These are phyloP conservation scores for Mortierella sp. DNA, from an alignment of 371 early-diverging fungal species.

Conservation along the genomic window DNA sequence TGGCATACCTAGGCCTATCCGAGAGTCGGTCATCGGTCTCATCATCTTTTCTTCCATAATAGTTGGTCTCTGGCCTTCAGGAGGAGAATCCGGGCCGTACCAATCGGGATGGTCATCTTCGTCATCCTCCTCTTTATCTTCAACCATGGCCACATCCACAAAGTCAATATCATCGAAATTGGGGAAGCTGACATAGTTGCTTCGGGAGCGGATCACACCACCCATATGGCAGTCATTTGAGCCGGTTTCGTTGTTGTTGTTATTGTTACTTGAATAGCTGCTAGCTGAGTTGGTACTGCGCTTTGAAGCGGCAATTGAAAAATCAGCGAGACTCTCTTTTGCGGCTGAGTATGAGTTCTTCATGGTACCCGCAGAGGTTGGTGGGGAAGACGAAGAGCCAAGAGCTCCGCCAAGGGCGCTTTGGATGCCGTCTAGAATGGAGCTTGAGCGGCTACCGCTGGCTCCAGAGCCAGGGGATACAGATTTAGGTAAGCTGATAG, in stretches of 20 bases:
- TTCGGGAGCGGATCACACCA: conserved; percentile 44
- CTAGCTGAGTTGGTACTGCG: conserved; percentile 6
- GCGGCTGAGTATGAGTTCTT: conserved; percentile 45
- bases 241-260: neutral
- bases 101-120: conserved; percentile 36
- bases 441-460: conserved; percentile 37
- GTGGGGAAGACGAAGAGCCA: conserved; percentile 16
- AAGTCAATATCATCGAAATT: conserved; percentile 56
- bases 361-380: conserved; percentile 6
- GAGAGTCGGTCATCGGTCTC: neutral
- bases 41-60: conserved; percentile 30
- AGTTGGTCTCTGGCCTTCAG: conserved; percentile 21
- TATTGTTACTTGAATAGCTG: neutral
- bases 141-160: conserved; percentile 52
- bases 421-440: conserved; percentile 54
- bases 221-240: neutral
- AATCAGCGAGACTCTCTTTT: conserved; percentile 45
- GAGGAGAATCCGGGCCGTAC: conserved; percentile 42
- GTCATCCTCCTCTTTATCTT: conserved; percentile 43
- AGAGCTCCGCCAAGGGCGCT: conserved; percentile 33
- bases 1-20: conserved; percentile 29
- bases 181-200: conserved; percentile 56
- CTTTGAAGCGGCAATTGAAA: conserved; percentile 45
- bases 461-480: conserved; percentile 15
- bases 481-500: conserved; percentile 36